These are phyloP conservation scores for Fusarium veterinarium DNA, from an alignment of 2,329 filamentous ascomycete species.

Conservation along the genomic window DNA sequence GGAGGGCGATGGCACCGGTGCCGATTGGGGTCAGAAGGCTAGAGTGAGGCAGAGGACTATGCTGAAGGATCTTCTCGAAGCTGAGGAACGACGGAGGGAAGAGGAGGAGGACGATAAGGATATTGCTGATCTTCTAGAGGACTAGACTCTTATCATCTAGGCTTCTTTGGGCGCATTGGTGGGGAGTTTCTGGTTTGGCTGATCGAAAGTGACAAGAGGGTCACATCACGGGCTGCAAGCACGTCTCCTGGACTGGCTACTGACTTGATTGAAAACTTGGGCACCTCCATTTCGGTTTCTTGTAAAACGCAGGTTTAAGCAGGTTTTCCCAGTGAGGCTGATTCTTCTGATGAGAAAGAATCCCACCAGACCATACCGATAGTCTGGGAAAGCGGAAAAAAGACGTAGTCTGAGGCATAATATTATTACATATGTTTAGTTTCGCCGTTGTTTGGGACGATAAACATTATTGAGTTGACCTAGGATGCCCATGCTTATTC, in stretches of 20 bases:
- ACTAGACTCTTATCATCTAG: conserved; percentile 48
- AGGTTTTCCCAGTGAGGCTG: not conserved
- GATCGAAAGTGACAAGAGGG: conserved; percentile 2
- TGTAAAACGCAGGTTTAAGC: not conserved
- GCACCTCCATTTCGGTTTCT: not conserved
- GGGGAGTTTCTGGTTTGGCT: conserved; percentile 6
- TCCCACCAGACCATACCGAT: not conserved
- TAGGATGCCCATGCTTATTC: not conserved
- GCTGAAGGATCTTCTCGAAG: conserved; percentile 73
- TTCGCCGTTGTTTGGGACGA: not conserved
- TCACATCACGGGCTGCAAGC: conserved; percentile 4
- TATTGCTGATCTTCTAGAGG: conserved; percentile 76
- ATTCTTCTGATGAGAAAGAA: not conserved
- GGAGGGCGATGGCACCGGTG: conserved; percentile 58
- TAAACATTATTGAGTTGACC: not conserved
- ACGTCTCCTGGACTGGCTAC: not conserved
- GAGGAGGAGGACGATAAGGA: conserved; percentile 80
- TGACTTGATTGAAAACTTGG: not conserved
- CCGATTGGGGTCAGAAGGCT: conserved; percentile 78
- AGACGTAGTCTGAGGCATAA: not conserved
- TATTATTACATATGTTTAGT: not conserved
- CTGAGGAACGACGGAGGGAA: conserved; percentile 68
- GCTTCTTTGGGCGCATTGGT: not conserved
- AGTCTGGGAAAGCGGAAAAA: not conserved
- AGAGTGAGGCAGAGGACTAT: conserved; percentile 75